Conservation (phyloP, 1,139 yeast genomes). For the Geotrichum carabidarum region DNA sequence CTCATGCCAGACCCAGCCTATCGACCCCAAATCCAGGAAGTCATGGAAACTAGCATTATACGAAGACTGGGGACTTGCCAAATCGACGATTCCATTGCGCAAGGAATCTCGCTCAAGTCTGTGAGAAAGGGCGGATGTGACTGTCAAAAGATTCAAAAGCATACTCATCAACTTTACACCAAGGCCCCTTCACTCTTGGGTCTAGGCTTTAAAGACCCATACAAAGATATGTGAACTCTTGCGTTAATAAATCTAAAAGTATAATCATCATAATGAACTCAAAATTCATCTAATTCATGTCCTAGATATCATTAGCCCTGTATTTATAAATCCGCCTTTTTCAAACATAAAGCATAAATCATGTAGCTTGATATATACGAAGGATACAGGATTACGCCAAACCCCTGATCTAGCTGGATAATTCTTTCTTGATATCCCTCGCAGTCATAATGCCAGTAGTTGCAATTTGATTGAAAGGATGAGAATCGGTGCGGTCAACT, state of each 20-base stretch:
- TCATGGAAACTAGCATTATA: constrained; percentile 37
- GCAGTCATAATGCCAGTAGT: constrained; percentile 1
- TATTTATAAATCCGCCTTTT: too few species aligned
- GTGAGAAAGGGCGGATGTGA: constrained; percentile 1
- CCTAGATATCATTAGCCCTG: background rate
- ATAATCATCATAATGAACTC: background rate
- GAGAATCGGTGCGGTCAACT: background rate
- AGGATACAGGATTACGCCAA: too few species aligned
- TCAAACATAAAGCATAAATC: too few species aligned
- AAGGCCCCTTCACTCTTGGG: constrained; percentile 15
- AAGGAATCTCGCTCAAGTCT: background rate
- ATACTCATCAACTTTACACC: constrained; percentile 8
- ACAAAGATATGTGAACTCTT: constrained; percentile 11
- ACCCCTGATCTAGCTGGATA: background rate
- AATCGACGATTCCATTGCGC: background rate
- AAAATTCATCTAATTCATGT: background rate
- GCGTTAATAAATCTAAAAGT: background rate
- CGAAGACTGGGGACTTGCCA: constrained; percentile 11
- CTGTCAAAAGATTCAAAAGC: constrained; percentile 10
- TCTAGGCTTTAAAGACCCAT: constrained; percentile 17
- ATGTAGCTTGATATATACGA: too few species aligned
- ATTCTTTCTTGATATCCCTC: constrained; percentile 8
- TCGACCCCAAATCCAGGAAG: constrained; percentile 70
- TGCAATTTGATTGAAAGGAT: constrained; percentile 6
- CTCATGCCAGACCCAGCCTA: constrained; percentile 69